Evolutionary conservation across 768 basidiomycete species (phyloP).

Genomic region (Rhodotorula toruloides): DNA sequence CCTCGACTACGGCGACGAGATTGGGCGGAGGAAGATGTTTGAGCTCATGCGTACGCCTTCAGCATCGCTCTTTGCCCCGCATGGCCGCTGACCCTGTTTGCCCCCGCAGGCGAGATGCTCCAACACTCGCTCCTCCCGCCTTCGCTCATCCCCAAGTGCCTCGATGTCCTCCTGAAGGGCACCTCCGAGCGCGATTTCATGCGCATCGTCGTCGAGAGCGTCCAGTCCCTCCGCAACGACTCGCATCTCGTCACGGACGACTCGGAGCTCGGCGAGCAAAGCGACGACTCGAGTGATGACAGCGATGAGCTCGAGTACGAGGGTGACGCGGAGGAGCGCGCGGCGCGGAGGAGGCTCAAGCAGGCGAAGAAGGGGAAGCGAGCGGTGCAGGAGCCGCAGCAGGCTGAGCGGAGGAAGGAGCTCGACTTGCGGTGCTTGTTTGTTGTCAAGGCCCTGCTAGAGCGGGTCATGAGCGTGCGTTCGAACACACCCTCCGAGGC

Average conservation of each 20-base stretch:
- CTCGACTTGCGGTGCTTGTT: conserved; percentile 70
- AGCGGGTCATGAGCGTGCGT: conserved; percentile 71
- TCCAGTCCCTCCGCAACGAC: conserved; percentile 63
- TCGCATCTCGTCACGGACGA: conserved; percentile 38
- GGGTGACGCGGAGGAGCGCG: not conserved
- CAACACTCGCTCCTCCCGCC: conserved; percentile 65
- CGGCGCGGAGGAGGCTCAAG: conserved; percentile 4
- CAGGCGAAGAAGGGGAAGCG: conserved; percentile 27
- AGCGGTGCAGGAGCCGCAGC: conserved; percentile 48
- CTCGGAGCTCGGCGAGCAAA: conserved; percentile 41
- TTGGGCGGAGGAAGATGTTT: conserved; percentile 81
- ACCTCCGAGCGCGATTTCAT: conserved; percentile 76
- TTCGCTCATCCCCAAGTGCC: conserved; percentile 62
- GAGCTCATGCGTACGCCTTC: conserved; percentile 66
- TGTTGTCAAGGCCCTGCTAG: conserved; percentile 75
- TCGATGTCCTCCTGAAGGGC: conserved; percentile 73
- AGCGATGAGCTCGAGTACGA: conserved; percentile 6
- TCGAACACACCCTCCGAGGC: not conserved
- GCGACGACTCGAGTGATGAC: conserved; percentile 26
- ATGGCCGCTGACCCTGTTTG: too few relatives aligned
- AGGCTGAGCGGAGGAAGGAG: conserved; percentile 57
- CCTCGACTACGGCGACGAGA: conserved; percentile 87
- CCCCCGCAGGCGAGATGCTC: conserved; percentile 67
- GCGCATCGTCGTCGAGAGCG: conserved; percentile 77
- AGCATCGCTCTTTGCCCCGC: too few relatives aligned